Percentiles rank a stretch among this genome's conserved stretches.
phyloP scores from a whole-genome alignment of 495 filamentous ascomycete genomes.

The Tuber borchii region DNA sequence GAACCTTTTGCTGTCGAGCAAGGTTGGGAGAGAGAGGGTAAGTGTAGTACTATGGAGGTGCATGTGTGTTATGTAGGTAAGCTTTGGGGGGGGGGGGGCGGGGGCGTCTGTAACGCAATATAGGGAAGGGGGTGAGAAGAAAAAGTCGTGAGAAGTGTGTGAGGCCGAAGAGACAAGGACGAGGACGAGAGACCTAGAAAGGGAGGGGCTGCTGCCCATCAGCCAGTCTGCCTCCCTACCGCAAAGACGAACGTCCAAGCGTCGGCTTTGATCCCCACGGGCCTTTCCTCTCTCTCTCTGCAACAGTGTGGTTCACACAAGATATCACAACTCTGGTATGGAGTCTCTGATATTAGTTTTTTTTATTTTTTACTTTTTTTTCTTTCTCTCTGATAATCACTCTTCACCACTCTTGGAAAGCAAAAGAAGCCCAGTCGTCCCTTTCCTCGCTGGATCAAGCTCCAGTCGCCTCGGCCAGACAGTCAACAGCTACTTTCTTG shows the following conservation, averaged over 20 bases:
- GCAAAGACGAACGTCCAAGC: conserved; percentile 8
- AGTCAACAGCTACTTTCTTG: neutral
- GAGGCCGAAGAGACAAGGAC: conserved; percentile 1
- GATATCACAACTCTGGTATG: conserved; percentile 1
- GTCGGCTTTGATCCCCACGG: conserved; percentile 3
- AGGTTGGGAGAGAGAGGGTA: conserved; percentile 33
- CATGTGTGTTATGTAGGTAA: conserved; percentile 36
- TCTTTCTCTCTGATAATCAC: neutral
- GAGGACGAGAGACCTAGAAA: neutral
- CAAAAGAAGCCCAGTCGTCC: neutral
- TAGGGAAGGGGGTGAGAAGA: conserved; percentile 4
- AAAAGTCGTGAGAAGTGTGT: neutral
- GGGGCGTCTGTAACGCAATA: conserved; percentile 22
- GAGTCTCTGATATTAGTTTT: neutral
- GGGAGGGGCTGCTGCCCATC: conserved; percentile 1
- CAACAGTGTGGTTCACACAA: conserved; percentile 6
- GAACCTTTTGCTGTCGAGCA: conserved; percentile 13
- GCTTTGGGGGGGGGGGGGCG: conserved; percentile 6
- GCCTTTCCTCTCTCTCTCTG: neutral
- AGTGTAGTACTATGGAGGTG: conserved; percentile 19
- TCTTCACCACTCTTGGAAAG: neutral
- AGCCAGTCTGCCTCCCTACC: neutral
- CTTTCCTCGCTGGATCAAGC: neutral
- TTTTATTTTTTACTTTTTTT: neutral
- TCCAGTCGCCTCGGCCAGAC: neutral